Base-by-base conservation (phyloP, 2,329 filamentous ascomycete genomes). In the Verticillium klebahnii region DNA sequence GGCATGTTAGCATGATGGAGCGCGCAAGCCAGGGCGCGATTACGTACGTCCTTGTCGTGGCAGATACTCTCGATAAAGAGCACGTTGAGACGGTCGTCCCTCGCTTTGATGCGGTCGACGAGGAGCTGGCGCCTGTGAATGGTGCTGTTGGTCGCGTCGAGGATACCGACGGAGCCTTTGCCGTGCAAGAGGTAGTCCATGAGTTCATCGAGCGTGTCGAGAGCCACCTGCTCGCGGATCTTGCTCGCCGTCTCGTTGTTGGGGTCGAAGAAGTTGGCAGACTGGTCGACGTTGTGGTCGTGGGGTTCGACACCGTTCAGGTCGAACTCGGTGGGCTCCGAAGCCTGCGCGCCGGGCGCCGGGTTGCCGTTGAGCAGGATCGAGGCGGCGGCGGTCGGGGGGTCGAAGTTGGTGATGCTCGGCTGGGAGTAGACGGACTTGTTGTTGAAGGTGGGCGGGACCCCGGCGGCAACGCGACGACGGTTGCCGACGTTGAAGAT, bases 401-500 rank as follows among this genome's bases (percentile, higher is more conserved):
- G 73, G 63, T 84, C 78, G 57, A 79, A 73, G 34, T 55, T 60
- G 17, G 37, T 32, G 15, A 36, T 40, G 50, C 59, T 52, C 12
- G 61, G 58, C 78, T 77, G 7, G 82, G 80, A 19, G 77, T 72
- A 64, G 82, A 78, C 59, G 77, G 74, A 31, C 73, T 61, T 73
- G 59, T 63, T 68, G n/a, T 52, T n/a, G 11, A 19, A 52, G 3
- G 73, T 66, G n/a, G 75, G 73, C 31, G 75, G 74, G 55, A 80
- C 73, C 17, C 89, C 90, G 54, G 90, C 91, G 19, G 89, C 92
- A 58, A 93, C 86, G 69, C 95, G 89, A 69, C 95, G 85, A 71
- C 93, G 85, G 75, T 97, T 94, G 64, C 95, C 95, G 40, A 99
- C 95, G 70, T 99, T 99, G 85, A 99, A 99, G 69, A 99, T 97